phyloP scores from a whole-genome alignment of 208 protist genomes.

The Trypanosoma platydactyli region DNA sequence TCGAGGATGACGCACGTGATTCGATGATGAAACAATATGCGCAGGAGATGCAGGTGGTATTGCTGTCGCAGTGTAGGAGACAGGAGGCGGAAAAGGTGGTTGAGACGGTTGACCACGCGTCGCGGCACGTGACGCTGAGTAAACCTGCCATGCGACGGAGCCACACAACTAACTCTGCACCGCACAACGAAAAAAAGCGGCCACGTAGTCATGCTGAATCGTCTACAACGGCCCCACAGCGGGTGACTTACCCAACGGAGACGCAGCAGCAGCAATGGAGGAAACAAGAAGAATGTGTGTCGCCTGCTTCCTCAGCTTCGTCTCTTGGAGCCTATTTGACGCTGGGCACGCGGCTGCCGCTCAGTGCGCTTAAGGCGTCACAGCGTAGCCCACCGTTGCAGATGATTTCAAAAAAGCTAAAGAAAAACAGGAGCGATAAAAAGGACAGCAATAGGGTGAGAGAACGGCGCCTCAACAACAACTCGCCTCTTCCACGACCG shows the following conservation, averaged over 20 bases:
- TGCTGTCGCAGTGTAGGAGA: not conserved
- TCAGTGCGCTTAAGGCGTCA: slow-evolving; percentile 10
- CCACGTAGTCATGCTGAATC: slow-evolving; percentile 4
- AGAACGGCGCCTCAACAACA: not conserved
- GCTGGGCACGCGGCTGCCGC: slow-evolving; percentile 15
- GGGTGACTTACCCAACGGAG: slow-evolving; percentile 13
- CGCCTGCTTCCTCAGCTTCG: slow-evolving; percentile 9
- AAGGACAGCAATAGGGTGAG: not conserved
- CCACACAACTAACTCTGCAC: not conserved
- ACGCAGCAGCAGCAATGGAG: slow-evolving; percentile 17
- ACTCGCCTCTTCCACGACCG: slow-evolving; percentile 15
- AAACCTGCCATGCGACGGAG: slow-evolving; percentile 3
- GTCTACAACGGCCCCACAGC: not conserved
- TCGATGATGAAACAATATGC: not conserved
- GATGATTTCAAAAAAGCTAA: not conserved
- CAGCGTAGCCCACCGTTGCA: not conserved
- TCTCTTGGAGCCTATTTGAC: slow-evolving; percentile 7
- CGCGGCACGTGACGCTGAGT: not conserved
- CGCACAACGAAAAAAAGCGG: slow-evolving; percentile 29
- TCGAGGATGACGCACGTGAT: slow-evolving; percentile 13
- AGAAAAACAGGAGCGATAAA: not conserved
- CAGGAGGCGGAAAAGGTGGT: slow-evolving; percentile 2
- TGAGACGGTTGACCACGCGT: not conserved
- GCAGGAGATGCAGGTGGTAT: not conserved
- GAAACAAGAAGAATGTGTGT: slow-evolving; percentile 4